Percentiles rank a stretch among this genome's conserved stretches.
These are phyloP conservation scores for Thamnidium elegans DNA, from an alignment of 192 early-diverging fungal genomes.

Conservation along the genomic window DNA sequence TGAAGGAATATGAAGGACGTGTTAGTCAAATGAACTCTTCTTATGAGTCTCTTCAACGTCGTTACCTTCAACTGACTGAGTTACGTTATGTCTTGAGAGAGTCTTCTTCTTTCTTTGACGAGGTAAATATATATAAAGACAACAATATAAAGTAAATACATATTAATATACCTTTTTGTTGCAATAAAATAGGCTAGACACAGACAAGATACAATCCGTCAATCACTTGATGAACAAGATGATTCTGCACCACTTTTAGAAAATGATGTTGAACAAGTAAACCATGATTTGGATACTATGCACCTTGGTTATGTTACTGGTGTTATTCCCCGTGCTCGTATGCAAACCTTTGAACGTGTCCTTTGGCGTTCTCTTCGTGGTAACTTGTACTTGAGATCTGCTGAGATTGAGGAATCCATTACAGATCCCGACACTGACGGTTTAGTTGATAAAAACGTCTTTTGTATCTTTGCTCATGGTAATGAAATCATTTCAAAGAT, in stretches of 20 bases:
- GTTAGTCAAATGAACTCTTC: slow-evolving; percentile 84
- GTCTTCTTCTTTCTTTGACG: slow-evolving; percentile 77
- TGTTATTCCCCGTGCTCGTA: slow-evolving; percentile 80
- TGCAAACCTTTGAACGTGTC: slow-evolving; percentile 91
- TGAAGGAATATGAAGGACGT: slow-evolving; percentile 79
- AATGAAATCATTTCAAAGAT: slow-evolving; percentile 86
- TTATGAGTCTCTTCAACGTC: slow-evolving; percentile 84
- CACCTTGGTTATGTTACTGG: slow-evolving; percentile 89
- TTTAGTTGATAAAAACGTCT: slow-evolving; percentile 92
- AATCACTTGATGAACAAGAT: slow-evolving; percentile 47
- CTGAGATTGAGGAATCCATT: slow-evolving; percentile 94
- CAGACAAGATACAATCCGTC: slow-evolving; percentile 31
- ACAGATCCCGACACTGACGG: slow-evolving; percentile 87
- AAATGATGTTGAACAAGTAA: slow-evolving; percentile 50
- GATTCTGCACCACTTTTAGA: slow-evolving; percentile 60
- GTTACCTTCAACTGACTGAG: slow-evolving; percentile 87
- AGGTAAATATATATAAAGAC: slow-evolving; percentile 42
- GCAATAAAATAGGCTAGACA: not conserved
- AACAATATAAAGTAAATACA: not conserved
- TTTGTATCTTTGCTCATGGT: slow-evolving; percentile 98
- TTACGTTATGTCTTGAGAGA: slow-evolving; percentile 86
- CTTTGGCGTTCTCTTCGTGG: slow-evolving; percentile 97
- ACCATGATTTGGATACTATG: slow-evolving; percentile 38
- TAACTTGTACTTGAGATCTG: slow-evolving; percentile 94
- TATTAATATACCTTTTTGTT: no score